phyloP scores from a whole-genome alignment of 2,329 filamentous ascomycete species.

The Epichloe gansuensis region DNA sequence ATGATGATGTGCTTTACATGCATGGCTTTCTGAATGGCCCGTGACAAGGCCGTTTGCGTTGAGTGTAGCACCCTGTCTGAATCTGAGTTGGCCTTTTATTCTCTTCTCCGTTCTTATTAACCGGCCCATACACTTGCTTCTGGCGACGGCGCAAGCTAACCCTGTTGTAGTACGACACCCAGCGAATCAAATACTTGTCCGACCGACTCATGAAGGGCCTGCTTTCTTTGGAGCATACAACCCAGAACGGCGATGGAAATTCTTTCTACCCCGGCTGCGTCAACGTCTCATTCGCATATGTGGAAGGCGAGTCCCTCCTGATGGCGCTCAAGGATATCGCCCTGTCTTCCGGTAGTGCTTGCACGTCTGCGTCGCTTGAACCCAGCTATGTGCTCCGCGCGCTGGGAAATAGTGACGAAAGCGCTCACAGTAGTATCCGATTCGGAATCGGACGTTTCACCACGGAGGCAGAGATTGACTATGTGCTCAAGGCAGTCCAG shows the following conservation, averaged over 20 bases:
- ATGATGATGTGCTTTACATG: constrained; percentile 79
- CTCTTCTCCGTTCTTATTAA: background rate
- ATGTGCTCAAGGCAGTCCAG: constrained; percentile 85
- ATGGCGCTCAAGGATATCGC: constrained; percentile 99
- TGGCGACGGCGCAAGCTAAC: constrained; percentile 11
- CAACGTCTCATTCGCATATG: constrained; percentile 96
- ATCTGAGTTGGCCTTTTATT: constrained; percentile 4
- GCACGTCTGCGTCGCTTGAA: constrained; percentile 91
- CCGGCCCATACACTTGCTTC: background rate
- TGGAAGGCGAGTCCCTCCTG: constrained; percentile 92
- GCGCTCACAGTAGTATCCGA: constrained; percentile 91
- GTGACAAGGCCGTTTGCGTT: constrained; percentile 46
- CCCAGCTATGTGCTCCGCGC: constrained; percentile 93
- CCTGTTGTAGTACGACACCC: constrained; percentile 68
- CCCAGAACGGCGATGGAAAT: constrained; percentile 72
- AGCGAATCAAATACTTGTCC: constrained; percentile 71
- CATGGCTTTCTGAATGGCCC: constrained; percentile 78
- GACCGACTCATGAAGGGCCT: constrained; percentile 74
- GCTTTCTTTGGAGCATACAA: constrained; percentile 80
- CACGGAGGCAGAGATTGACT: constrained; percentile 89
- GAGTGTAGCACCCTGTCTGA: constrained; percentile 59
- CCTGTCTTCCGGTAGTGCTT: constrained; percentile 88
- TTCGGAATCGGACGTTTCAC: constrained; percentile 98
- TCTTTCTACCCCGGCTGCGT: constrained; percentile 92
- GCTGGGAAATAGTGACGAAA: constrained; percentile 92